Base-by-base conservation (phyloP, 1,139 yeast genomes). In the Suhomyces wounanorum region DNA sequence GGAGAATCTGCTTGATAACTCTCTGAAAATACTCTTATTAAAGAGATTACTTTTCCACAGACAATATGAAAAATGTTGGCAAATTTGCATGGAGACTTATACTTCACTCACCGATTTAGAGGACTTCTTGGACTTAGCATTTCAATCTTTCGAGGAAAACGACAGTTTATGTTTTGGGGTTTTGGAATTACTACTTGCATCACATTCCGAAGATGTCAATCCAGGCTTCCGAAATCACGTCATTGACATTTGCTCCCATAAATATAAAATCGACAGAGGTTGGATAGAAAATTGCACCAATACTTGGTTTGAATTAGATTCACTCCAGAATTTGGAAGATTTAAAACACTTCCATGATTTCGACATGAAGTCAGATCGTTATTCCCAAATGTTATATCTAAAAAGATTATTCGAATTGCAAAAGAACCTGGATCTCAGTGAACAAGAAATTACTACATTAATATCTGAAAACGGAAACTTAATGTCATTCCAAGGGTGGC, bases 61-160 rank as follows among this genome's bases (percentile, higher is more conserved):
- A 41, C 61, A 60, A 39, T 75, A 67, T 60, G 55, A 54, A 4
- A 56, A 56, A 10, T 65, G 73, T 45, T 76, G 79, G 79, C 53
- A 55, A 13, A 53, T 67, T 9, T 56, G 70, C 38, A 45, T 64
- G 13, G 66, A 65, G n/a, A 62, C 59, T 3, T 55, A 62, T 21
- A 59, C 68, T 16, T 65, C 77, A 6, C 60, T 76, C 10, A 62
- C 63, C 14, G 80, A 75, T 49, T 56, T 75, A 17, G 79, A 75
- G 52, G 78, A 72, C 6, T 61, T 67, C 35, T 58, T 74, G 28
- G 77, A 69, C 16, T 49, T 62, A 17, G 58, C 72, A 7, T 54
- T 63, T 14, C 46, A 51, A 3, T 59, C 59, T 9, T 57, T 69
- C 21, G 50, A 52, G 25, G 57, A 55, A 8, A 56, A 55, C 39